Conservation (phyloP, 2,329 filamentous ascomycete species). For the Beauveria sp. region DNA sequence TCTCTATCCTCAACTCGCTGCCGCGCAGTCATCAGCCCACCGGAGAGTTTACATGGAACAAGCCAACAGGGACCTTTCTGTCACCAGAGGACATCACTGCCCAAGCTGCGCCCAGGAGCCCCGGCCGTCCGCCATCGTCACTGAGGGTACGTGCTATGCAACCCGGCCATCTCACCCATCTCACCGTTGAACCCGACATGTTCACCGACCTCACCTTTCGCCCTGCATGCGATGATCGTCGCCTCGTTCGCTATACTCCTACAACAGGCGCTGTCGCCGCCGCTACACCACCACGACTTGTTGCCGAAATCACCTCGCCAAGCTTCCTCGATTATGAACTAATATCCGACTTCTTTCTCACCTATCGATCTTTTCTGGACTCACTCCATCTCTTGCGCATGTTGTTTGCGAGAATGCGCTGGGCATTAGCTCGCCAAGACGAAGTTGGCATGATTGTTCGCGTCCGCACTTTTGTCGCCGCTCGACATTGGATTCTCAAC, state of each 20-base stretch:
- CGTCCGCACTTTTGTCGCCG: slow-evolving; percentile 88
- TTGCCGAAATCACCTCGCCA: slow-evolving; percentile 94
- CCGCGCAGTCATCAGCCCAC: slow-evolving; percentile 25
- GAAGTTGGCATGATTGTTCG: slow-evolving; percentile 90
- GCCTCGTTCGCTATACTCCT: slow-evolving; percentile 74
- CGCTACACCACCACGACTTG: slow-evolving; percentile 81
- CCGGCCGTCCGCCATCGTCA: slow-evolving; percentile 27
- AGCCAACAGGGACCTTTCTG: background rate
- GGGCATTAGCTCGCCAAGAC: slow-evolving; percentile 74
- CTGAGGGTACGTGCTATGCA: slow-evolving; percentile 33
- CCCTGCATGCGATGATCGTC: slow-evolving; percentile 67
- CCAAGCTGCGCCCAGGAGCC: slow-evolving; percentile 15
- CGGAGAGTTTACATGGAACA: slow-evolving; percentile 10
- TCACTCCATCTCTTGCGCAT: slow-evolving; percentile 70
- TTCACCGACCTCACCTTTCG: slow-evolving; percentile 76
- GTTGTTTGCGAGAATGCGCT: slow-evolving; percentile 75
- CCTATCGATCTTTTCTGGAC: slow-evolving; percentile 81
- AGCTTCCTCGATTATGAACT: slow-evolving; percentile 95
- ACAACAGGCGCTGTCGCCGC: slow-evolving; percentile 69
- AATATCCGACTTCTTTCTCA: slow-evolving; percentile 95
- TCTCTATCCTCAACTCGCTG: slow-evolving; percentile 38
- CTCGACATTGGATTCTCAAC: slow-evolving; percentile 96
- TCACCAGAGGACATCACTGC: slow-evolving; percentile 27
- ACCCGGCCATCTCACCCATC: slow-evolving; percentile 39
- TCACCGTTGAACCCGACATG: slow-evolving; percentile 62